Base-by-base conservation (phyloP, 768 basidiomycete species). In the Crassisporium funariophilum region DNA sequence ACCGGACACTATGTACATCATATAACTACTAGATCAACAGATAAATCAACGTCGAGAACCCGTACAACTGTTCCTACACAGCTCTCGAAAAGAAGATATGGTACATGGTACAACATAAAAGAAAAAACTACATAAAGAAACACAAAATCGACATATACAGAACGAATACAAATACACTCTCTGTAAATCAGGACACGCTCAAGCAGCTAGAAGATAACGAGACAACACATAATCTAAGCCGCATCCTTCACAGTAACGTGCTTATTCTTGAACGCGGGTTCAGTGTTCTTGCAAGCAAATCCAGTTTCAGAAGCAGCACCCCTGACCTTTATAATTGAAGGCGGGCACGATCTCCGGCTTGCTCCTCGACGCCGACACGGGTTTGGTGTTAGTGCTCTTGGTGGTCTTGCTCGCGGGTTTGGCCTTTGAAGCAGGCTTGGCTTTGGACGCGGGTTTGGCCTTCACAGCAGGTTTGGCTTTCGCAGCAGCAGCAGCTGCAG, bases 391-490 rank as follows among this genome's bases (percentile, higher is more conserved):
- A 9, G 67, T 59, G 10, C n/a, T n/a, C n/a, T n/a, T n/a, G n/a
- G n/a, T n/a, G n/a, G n/a, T n/a, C n/a, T n/a, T n/a, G n/a, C n/a
- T n/a, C n/a, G 63, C 59, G n/a, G 65, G 60, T 50, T 71, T 71
- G 16, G 58, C 49, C 42, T 59, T 65, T 47, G 69, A 60, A 4
- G 57, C 50, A 41, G 62, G 46, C 45, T 65, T 65, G 13, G 63
- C 38, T 50, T 65, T 67, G 27, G 61, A 59, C 13, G 59, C 54
- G 8, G 62, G 47, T 52, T 63, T 64, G 13, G 57, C 44, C 49
- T 56, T 58, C 4, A 53, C 52, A 9, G 57, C 49, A 15, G 62
- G 48, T 8, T 68, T 60, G 12, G 76, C 67, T 36, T 73, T 77
- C n/a, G n/a, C n/a, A 25, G 67, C 50, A 42, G 68, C 48, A 34